A percentile compares a stretch with the other conserved stretches of the same genome.
These are phyloP conservation scores for Diophrys sp. DNA, from an alignment of 73 alveolate species.

Conservation along the genomic window DNA sequence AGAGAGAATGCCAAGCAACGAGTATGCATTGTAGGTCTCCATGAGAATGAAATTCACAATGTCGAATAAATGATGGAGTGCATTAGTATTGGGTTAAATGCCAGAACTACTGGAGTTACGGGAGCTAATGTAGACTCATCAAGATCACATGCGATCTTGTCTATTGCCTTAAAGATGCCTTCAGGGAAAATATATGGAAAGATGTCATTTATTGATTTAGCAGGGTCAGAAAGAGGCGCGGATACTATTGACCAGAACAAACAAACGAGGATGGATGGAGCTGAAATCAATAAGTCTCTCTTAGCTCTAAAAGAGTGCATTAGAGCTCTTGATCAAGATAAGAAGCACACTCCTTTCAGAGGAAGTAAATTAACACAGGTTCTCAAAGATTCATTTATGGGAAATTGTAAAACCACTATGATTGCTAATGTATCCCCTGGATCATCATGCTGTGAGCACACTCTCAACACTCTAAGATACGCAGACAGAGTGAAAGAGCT, in stretches of 20 bases:
- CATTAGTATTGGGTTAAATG: constrained; percentile 79
- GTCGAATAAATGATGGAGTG: constrained; percentile 82
- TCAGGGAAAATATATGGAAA: constrained; percentile 80
- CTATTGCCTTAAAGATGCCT: constrained; percentile 72
- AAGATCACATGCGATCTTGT: constrained; percentile 92
- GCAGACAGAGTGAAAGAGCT: constrained; percentile 99
- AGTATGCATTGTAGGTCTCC: constrained; percentile 75
- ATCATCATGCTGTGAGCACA: constrained; percentile 94
- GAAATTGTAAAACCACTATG: constrained; percentile 99
- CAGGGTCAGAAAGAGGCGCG: constrained; percentile 99
- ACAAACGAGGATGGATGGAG: constrained; percentile 99
- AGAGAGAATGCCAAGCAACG: constrained; percentile 80
- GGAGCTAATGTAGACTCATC: constrained; percentile 96
- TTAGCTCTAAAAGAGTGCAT: constrained; percentile 99
- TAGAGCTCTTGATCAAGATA: constrained; percentile 98
- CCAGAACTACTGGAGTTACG: constrained; percentile 92
- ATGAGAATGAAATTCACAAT: constrained; percentile 70
- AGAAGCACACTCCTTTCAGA: constrained; percentile 98
- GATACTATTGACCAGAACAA: constrained; percentile 95
- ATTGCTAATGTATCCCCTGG: constrained; percentile 99
- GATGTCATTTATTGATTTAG: constrained; percentile 98
- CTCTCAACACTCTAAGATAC: constrained; percentile 98
- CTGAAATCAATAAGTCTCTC: constrained; percentile 99
- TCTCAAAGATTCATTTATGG: constrained; percentile 98
- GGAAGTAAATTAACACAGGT: constrained; percentile 98